These are phyloP conservation scores for Microthlaspi erraticum DNA, from an alignment of 345 rosid genomes.

Conservation along the genomic window DNA sequence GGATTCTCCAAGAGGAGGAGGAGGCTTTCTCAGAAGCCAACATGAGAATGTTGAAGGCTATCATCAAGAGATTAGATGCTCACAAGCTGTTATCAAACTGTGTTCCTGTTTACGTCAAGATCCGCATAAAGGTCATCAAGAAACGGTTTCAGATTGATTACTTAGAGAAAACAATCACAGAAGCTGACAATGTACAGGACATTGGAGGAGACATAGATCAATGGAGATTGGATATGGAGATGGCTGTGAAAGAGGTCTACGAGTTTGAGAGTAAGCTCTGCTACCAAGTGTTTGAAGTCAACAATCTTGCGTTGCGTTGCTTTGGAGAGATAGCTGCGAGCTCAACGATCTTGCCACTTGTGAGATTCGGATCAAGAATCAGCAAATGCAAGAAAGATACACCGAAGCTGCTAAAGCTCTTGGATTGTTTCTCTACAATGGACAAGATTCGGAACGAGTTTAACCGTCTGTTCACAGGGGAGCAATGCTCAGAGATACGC, in stretches of 20 bases:
- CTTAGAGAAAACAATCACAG: conserved; percentile 50
- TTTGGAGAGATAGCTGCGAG: conserved; percentile 59
- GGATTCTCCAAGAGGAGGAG: conserved; percentile 50
- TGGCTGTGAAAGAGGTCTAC: conserved; percentile 55
- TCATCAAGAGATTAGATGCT: conserved; percentile 50
- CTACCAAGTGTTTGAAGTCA: conserved; percentile 54
- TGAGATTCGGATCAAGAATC: conserved; percentile 63
- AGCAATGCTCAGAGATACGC: conserved; percentile 60
- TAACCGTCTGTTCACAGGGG: conserved; percentile 64
- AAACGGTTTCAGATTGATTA: conserved; percentile 53
- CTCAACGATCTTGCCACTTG: conserved; percentile 57
- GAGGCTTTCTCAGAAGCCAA: conserved; percentile 40
- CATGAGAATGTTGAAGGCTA: conserved; percentile 53
- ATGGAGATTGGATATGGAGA: conserved; percentile 66
- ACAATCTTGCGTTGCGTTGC: conserved; percentile 51
- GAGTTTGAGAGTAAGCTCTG: conserved; percentile 60
- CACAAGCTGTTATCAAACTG: conserved; percentile 50
- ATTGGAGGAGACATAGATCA: conserved; percentile 49
- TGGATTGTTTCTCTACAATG: conserved; percentile 62
- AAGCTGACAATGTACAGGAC: conserved; percentile 53
- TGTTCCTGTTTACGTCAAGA: conserved; percentile 44
- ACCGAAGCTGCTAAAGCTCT: conserved; percentile 65
- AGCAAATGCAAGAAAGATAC: conserved; percentile 67
- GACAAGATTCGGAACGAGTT: conserved; percentile 66
- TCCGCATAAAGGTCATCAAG: conserved; percentile 49